Conservation (phyloP, 1,139 yeast species). For the Geotrichum bryndzae region DNA sequence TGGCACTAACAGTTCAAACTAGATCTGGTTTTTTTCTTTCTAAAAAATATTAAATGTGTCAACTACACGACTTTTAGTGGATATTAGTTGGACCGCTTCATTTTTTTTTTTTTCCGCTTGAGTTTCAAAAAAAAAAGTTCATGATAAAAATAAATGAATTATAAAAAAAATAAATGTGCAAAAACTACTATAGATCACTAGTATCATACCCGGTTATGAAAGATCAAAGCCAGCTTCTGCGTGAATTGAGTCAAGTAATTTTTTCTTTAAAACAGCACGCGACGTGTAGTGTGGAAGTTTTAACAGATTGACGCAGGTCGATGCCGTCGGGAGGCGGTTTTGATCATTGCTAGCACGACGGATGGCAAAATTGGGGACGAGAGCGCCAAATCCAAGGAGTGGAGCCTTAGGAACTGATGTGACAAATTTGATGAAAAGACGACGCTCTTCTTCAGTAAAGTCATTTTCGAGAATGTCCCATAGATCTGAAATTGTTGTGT, state of each 20-base stretch:
- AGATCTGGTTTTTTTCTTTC: too few relatives aligned
- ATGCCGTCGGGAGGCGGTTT: constrained; percentile 76
- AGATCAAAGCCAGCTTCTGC: constrained; percentile 84
- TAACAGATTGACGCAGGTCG: constrained; percentile 85
- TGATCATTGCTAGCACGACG: constrained; percentile 52
- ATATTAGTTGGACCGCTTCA: too few relatives aligned
- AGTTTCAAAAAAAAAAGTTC: background rate
- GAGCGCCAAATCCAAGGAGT: constrained; percentile 68
- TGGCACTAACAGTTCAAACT: too few relatives aligned
- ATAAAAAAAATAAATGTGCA: background rate
- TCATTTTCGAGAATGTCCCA: constrained; percentile 72
- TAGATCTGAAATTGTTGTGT: constrained; percentile 48
- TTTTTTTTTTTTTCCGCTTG: too few relatives aligned
- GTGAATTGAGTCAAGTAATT: constrained; percentile 69
- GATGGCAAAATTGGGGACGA: constrained; percentile 77
- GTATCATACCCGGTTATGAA: constrained; percentile 36
- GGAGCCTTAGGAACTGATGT: constrained; percentile 93
- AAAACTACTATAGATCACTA: background rate
- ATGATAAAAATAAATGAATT: background rate
- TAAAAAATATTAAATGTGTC: too few relatives aligned
- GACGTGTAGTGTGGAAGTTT: constrained; percentile 77
- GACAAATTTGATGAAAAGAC: constrained; percentile 70
- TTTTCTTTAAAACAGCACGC: constrained; percentile 51
- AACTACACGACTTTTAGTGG: too few relatives aligned
- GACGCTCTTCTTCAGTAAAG: constrained; percentile 54